Percentiles rank a stretch among this genome's conserved stretches.
phyloP scores from a whole-genome alignment of 2,329 filamentous ascomycete genomes.

The Trichophyton verrucosum region DNA sequence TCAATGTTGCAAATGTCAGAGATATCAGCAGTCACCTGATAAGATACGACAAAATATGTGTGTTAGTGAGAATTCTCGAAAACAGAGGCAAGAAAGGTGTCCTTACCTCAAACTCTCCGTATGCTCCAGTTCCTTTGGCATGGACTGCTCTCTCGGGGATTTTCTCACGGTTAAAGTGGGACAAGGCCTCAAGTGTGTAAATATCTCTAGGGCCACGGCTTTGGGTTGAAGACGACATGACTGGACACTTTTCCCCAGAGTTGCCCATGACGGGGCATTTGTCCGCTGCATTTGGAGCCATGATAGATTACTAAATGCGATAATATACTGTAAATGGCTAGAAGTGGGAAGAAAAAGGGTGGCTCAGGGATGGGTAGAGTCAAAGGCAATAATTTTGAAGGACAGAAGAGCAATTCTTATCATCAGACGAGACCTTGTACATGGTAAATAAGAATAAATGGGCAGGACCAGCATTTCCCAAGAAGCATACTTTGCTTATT shows the following conservation, averaged over 20 bases:
- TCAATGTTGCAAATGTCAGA: slow-evolving; percentile 5
- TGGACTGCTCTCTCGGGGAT: slow-evolving; percentile 34
- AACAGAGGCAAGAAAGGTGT: no score
- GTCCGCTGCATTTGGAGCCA: background rate
- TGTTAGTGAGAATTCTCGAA: no score
- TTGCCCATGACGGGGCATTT: background rate
- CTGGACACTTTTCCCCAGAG: background rate
- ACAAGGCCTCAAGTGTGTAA: background rate
- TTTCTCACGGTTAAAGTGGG: slow-evolving; percentile 30
- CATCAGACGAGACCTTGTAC: background rate
- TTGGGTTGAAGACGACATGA: background rate
- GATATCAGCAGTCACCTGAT: background rate
- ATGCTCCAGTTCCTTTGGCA: slow-evolving; percentile 32
- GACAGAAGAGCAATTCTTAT: background rate
- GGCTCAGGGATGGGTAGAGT: background rate
- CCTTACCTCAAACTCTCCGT: slow-evolving; percentile 28
- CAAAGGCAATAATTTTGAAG: background rate
- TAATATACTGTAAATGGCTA: no score
- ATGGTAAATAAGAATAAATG: background rate
- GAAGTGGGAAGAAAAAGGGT: no score
- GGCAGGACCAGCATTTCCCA: background rate
- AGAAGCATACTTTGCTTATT: background rate
- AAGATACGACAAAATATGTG: background rate
- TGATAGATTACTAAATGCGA: background rate
- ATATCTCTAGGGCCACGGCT: background rate